Evolutionary conservation across 176 grass and related monocot species (phyloP).

Genomic region (Olyra latifolia): DNA sequence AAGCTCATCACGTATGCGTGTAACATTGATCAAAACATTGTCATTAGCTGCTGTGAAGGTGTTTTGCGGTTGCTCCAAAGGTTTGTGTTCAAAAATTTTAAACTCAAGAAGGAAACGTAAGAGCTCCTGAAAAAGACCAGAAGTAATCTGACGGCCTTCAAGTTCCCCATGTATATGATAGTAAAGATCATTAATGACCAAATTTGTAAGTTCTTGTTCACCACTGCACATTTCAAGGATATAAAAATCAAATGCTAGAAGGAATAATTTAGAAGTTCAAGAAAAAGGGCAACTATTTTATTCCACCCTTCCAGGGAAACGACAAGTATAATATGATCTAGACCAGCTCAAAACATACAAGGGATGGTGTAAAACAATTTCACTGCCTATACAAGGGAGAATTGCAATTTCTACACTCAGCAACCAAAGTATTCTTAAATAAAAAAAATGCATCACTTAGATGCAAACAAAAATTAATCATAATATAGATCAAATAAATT

Average conservation of each 20-base stretch:
- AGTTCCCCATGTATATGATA: conserved; percentile 71
- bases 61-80: conserved; percentile 29
- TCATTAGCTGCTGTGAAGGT: conserved; percentile 20
- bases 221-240: conserved; percentile 37
- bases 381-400: neutral
- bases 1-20: conserved; percentile 51
- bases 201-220: conserved; percentile 50
- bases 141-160: conserved; percentile 68
- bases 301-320: neutral
- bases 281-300: neutral
- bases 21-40: conserved; percentile 58
- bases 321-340: neutral
- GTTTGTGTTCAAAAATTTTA: conserved; percentile 62
- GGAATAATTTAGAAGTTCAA: neutral
- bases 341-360: neutral
- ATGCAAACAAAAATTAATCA: conserved; percentile 11
- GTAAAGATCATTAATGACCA: conserved; percentile 72
- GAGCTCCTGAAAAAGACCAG: conserved; percentile 82
- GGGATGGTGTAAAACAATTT: neutral
- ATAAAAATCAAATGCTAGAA: conserved; percentile 10
- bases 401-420: conserved; percentile 1
- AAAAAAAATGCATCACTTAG: neutral
- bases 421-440: neutral
- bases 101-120: conserved; percentile 69
- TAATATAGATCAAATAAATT: conserved; percentile 1